Percentiles rank a stretch among this genome's conserved stretches.
Evolutionary conservation across 2,329 filamentous ascomycete species (phyloP).

Genomic region (Thelonectria rubi): DNA sequence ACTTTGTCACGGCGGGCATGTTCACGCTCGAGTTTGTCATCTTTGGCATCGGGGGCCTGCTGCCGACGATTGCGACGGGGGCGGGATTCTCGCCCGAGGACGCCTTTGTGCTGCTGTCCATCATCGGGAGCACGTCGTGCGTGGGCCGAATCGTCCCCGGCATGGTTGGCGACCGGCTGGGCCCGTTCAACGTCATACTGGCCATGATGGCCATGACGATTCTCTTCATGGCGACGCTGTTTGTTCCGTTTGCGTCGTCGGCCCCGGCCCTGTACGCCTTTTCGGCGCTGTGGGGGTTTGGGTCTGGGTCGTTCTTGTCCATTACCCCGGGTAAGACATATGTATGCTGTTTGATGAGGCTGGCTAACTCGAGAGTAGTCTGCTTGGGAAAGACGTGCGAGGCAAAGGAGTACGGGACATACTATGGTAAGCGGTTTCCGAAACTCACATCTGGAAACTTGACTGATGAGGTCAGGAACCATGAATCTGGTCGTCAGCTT

Average conservation of each 20-base stretch:
- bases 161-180: constrained; percentile 52
- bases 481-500: constrained; percentile 57
- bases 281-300: constrained; percentile 58
- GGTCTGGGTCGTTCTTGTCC: constrained; percentile 57
- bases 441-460: neutral
- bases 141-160: constrained; percentile 56
- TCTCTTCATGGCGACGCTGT: constrained; percentile 52
- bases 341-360: neutral
- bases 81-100: constrained; percentile 47
- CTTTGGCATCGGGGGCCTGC: constrained; percentile 56
- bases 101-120: constrained; percentile 55
- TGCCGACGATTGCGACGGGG: constrained; percentile 56
- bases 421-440: constrained; percentile 42
- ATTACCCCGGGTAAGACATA: constrained; percentile 45
- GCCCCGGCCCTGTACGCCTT: constrained; percentile 54
- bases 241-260: constrained; percentile 55
- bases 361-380: constrained; percentile 40
- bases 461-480: constrained; percentile 48
- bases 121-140: constrained; percentile 54
- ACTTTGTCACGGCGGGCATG: constrained; percentile 52
- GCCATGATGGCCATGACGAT: constrained; percentile 46
- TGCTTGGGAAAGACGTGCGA: constrained; percentile 58
- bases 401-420: constrained; percentile 57
- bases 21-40: constrained; percentile 59
- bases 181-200: constrained; percentile 53